phyloP scores from a whole-genome alignment of 2,329 filamentous ascomycete genomes.

The Tympanopsis confertula region DNA sequence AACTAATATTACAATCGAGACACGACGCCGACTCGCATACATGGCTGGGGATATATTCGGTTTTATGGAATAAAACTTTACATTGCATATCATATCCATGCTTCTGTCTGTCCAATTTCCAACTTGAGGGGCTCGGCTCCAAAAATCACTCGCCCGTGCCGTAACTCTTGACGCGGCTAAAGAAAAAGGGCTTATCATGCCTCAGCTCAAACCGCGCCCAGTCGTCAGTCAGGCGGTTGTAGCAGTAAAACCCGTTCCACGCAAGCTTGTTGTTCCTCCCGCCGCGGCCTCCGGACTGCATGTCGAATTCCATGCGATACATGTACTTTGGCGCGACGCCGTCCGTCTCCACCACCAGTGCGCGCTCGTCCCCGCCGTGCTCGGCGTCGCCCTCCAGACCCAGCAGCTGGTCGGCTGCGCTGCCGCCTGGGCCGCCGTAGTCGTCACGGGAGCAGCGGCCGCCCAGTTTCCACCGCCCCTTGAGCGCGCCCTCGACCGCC shows the following conservation, averaged over 20 bases:
- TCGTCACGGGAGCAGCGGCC: not conserved
- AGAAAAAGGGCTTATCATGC: not conserved
- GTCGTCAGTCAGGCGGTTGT: not conserved
- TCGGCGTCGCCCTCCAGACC: not conserved
- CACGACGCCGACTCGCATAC: no score
- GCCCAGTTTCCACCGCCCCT: not conserved
- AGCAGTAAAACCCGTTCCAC: not conserved
- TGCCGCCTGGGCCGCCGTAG: not conserved
- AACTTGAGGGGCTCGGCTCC: no score
- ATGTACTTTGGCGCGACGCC: not conserved
- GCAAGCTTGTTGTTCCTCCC: not conserved
- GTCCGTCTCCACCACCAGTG: not conserved
- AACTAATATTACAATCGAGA: no score
- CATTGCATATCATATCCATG: no score
- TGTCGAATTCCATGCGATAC: not conserved
- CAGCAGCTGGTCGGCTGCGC: not conserved
- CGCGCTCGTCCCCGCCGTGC: not conserved
- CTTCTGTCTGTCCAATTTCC: no score
- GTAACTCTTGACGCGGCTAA: not conserved
- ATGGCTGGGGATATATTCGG: no score
- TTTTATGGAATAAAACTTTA: no score
- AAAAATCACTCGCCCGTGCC: not conserved
- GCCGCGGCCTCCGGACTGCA: not conserved
- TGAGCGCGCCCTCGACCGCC: not conserved
- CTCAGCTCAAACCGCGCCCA: not conserved